phyloP scores from a whole-genome alignment of 176 grass and related monocot genomes.

The Panicum miliaceum region DNA sequence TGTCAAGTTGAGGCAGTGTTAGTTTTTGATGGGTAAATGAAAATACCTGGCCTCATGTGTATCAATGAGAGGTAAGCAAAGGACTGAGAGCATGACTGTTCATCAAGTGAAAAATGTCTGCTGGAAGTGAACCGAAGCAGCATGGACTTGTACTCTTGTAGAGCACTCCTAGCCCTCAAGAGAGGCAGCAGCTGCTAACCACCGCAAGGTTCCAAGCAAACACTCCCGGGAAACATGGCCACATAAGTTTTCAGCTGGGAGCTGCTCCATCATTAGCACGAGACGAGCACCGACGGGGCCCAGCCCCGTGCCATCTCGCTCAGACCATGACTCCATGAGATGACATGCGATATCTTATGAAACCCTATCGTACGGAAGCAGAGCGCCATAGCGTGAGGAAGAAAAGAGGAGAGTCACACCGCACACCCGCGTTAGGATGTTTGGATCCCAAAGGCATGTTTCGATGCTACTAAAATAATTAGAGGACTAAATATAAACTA shows the following conservation, averaged over 20 bases:
- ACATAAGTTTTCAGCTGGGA: background rate
- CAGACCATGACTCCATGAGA: background rate
- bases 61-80: background rate
- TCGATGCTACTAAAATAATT: too few relatives aligned
- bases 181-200: slow-evolving; percentile 14
- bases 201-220: slow-evolving; percentile 21
- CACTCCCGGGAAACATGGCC: slow-evolving; percentile 41
- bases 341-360: background rate
- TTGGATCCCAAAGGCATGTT: too few relatives aligned
- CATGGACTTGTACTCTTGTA: background rate
- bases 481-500: too few relatives aligned
- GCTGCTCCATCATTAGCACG: background rate
- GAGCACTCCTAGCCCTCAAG: background rate
- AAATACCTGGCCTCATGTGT: background rate
- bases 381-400: background rate
- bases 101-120: background rate
- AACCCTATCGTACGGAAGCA: background rate
- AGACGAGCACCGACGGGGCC: background rate
- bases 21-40: background rate
- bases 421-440: too few relatives aligned
- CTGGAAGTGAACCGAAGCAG: background rate
- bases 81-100: too few relatives aligned
- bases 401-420: background rate
- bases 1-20: background rate
- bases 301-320: background rate